Conservation (phyloP, 352 stramenopile genomes). For the Phytopythium kandeliae region DNA sequence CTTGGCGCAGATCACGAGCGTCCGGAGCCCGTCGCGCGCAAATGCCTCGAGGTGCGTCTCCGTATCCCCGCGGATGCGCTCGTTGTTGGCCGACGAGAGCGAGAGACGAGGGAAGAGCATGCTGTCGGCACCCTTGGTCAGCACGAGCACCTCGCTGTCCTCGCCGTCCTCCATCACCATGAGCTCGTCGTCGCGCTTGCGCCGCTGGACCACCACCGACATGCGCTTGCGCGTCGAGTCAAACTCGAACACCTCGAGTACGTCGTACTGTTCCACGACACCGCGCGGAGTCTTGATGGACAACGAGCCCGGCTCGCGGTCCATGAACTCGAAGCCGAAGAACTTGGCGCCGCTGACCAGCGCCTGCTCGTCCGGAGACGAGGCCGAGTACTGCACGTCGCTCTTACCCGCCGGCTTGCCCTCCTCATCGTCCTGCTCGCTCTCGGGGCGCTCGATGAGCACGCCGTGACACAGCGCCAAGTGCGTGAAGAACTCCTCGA, state of each 20-base stretch:
- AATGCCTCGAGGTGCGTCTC: constrained; percentile 77
- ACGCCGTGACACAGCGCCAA: constrained; percentile 94
- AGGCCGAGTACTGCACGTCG: constrained; percentile 79
- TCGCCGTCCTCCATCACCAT: constrained; percentile 59
- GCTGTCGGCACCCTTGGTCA: constrained; percentile 81
- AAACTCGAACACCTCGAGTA: constrained; percentile 94
- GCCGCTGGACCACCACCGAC: constrained; percentile 76
- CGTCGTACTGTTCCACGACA: constrained; percentile 69
- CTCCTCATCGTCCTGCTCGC: constrained; percentile 6
- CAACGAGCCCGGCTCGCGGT: constrained; percentile 65
- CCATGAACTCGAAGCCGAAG: constrained; percentile 79
- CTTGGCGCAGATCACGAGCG: constrained; percentile 79
- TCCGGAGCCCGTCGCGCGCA: constrained; percentile 83
- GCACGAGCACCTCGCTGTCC: constrained; percentile 67
- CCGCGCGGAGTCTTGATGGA: constrained; percentile 58
- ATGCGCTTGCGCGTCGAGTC: constrained; percentile 87
- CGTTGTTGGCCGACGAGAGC: constrained; percentile 29
- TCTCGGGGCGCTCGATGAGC: constrained; percentile 88
- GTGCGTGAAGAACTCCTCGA: constrained; percentile 82
- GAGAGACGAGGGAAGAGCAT: constrained; percentile 79
- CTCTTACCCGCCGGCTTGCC: neutral
- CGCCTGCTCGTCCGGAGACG: constrained; percentile 84
- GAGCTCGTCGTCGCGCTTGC: constrained; percentile 64
- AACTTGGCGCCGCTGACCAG: constrained; percentile 83
- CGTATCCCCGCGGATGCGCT: constrained; percentile 33